phyloP scores from a whole-genome alignment of 176 grass and related monocot species.

The Echinochloa phyllopogon region DNA sequence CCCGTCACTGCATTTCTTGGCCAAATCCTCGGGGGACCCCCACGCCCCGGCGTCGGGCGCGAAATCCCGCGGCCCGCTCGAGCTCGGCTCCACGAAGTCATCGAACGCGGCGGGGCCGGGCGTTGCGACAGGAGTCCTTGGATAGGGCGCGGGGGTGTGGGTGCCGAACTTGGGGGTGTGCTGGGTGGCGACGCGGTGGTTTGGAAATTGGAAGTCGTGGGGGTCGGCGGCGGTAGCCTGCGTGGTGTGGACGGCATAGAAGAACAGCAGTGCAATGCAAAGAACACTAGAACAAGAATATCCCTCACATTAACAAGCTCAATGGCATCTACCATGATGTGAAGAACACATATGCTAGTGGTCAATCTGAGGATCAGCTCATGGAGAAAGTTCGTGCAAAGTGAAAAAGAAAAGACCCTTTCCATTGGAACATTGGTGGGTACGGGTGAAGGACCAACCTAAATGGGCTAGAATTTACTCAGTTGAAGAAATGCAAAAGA shows the following conservation, averaged over 20 bases:
- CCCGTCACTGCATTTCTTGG: too few species aligned
- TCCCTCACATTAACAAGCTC: background rate
- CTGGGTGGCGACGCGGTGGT: slow-evolving; percentile 35
- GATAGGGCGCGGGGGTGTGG: slow-evolving; percentile 26
- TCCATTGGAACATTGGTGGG: background rate
- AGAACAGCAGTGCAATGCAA: background rate
- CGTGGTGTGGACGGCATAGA: slow-evolving; percentile 50
- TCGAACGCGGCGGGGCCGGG: slow-evolving; percentile 17
- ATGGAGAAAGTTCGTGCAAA: background rate
- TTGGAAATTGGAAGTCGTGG: slow-evolving; percentile 27
- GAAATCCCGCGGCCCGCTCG: slow-evolving; percentile 55
- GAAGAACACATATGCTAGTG: background rate
- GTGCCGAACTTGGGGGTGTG: slow-evolving; percentile 18
- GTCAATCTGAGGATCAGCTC: background rate
- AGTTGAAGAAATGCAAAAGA: background rate
- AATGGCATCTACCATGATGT: background rate
- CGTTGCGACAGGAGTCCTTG: slow-evolving; percentile 11
- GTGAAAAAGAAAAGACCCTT: background rate
- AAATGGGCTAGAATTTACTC: background rate
- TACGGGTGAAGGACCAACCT: background rate
- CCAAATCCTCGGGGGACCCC: slow-evolving; percentile 40
- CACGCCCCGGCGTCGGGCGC: background rate
- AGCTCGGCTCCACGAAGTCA: slow-evolving; percentile 24
- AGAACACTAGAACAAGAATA: background rate
- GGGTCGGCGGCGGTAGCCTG: slow-evolving; percentile 56